phyloP scores from a whole-genome alignment of 2,329 filamentous ascomycete genomes.

The Lecanosticta acicola region DNA sequence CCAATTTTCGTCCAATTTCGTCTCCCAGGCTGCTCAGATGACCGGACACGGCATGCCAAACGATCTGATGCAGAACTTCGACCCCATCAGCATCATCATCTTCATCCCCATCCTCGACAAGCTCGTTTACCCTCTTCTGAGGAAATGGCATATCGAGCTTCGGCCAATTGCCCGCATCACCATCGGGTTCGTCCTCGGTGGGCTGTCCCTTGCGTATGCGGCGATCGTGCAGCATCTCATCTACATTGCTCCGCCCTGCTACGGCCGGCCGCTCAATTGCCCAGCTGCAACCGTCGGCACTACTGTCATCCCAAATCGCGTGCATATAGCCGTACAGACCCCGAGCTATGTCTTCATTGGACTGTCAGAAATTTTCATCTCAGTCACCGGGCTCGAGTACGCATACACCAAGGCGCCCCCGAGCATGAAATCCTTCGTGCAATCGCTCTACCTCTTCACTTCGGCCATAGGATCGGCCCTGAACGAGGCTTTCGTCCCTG shows the following conservation, averaged over 20 bases:
- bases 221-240: slow-evolving; percentile 54
- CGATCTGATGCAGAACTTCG: slow-evolving; percentile 46
- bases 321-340: slow-evolving; percentile 43
- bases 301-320: slow-evolving; percentile 35
- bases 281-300: slow-evolving; percentile 31
- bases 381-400: slow-evolving; percentile 44
- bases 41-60: slow-evolving; percentile 42
- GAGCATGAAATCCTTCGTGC: slow-evolving; percentile 46
- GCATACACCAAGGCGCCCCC: slow-evolving; percentile 45
- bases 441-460: slow-evolving; percentile 56
- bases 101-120: slow-evolving; percentile 44
- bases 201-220: slow-evolving; percentile 51
- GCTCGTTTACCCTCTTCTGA: slow-evolving; percentile 42
- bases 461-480: slow-evolving; percentile 55
- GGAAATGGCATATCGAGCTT: slow-evolving; percentile 38
- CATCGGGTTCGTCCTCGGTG: slow-evolving; percentile 49
- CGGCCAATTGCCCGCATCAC: slow-evolving; percentile 50
- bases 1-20: slow-evolving; percentile 41
- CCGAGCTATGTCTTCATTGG: slow-evolving; percentile 45
- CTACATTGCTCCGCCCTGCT: slow-evolving; percentile 51
- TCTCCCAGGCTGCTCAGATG: slow-evolving; percentile 46
- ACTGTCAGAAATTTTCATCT: slow-evolving; percentile 43
- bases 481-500: slow-evolving; percentile 56
- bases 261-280: slow-evolving; percentile 39
- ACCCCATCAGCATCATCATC: slow-evolving; percentile 43